phyloP scores from a whole-genome alignment of 2,329 filamentous ascomycete genomes.

The Lithohypha guttulata region DNA sequence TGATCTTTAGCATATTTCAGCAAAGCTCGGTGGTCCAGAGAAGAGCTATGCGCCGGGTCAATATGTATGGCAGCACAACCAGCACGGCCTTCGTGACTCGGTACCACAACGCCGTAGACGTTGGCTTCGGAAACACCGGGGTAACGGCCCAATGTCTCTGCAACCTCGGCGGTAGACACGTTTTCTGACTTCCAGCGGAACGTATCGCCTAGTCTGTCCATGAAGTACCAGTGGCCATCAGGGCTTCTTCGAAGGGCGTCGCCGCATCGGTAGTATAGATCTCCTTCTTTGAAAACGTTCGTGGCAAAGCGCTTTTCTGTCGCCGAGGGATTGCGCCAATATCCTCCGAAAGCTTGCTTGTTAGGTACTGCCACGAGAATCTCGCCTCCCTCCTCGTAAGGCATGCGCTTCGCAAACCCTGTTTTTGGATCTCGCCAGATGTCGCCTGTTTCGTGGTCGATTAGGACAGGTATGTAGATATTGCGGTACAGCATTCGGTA shows the following conservation, averaged over 20 bases:
- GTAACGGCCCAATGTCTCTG: constrained; percentile 50
- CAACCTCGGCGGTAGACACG: constrained; percentile 56
- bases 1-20: constrained; percentile 47
- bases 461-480: constrained; percentile 53
- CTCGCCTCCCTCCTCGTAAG: constrained; percentile 63
- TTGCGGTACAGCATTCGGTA: constrained; percentile 44
- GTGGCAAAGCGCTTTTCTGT: constrained; percentile 64
- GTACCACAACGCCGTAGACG: constrained; percentile 57
- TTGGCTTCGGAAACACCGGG: constrained; percentile 44
- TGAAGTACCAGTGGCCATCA: constrained; percentile 67
- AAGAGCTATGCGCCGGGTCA: constrained; percentile 31
- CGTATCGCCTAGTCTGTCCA: constrained; percentile 51
- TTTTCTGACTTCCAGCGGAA: constrained; percentile 62
- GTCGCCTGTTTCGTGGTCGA: constrained; percentile 58
- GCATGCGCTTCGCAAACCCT: constrained; percentile 52
- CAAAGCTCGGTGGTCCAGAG: constrained; percentile 51
- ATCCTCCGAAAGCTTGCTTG: constrained; percentile 62
- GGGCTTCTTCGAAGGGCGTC: constrained; percentile 62
- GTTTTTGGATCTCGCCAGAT: constrained; percentile 56
- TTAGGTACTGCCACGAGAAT: constrained; percentile 60
- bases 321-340: constrained; percentile 63
- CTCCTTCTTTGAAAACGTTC: constrained; percentile 61
- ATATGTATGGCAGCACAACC: constrained; percentile 67
- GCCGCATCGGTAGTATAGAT: constrained; percentile 76
- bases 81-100: constrained; percentile 58